Base-by-base conservation (phyloP, 1,284 basidiomycete genomes). In the Cryptococcus wingfieldii region DNA sequence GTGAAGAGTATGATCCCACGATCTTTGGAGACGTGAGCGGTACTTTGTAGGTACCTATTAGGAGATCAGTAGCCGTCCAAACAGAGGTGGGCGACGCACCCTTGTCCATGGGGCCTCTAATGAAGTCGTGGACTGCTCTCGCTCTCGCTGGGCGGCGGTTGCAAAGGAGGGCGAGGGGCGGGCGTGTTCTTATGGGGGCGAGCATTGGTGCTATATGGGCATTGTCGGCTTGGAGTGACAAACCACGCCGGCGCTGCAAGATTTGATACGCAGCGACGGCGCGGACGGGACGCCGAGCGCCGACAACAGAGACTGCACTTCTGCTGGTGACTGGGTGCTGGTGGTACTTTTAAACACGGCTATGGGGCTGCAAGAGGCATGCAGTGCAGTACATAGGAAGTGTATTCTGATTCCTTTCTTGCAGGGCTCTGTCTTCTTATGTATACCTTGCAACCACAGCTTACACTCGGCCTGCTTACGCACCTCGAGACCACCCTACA, bases 1-100 rank as follows among this genome's bases (percentile, higher is more conserved):
- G 82, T 45, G 87, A 87, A 50, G 82, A 83, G n/a, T 83, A 83
- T 42, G 86, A 79, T 13, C 89, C 89, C 54, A 90, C 84, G 49
- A 91, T 65, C 61, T 74, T 75, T 12, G 60, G 67, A 16, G 65
- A 68, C 34, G 52, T 66, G n/a, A 75, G 58, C 9, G 68, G 70
- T 38, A 76, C 63, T 58, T 76, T 76, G 59, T 71, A 76, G 16
- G 70, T 68, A 2, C 65, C 69, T 71, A 47, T 16, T 18, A 27
- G 13, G 12, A 14, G 45, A 54, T 58, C 50, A 56, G 50, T 27
- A 5, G 38, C 16, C 10, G 12, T 34, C 25, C 6, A 37, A 19
- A 34, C 45, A 25, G 10, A 10, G 10, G 6, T 25, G 12, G 10
- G 37, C 48, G 16, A 37, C 65, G 51, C 18, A 66, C 67, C 65